Percentiles rank a stretch among this genome's conserved stretches.
These are phyloP conservation scores for Ophiostoma populinum DNA, from an alignment of 2,329 filamentous ascomycete species.

Conservation along the genomic window DNA sequence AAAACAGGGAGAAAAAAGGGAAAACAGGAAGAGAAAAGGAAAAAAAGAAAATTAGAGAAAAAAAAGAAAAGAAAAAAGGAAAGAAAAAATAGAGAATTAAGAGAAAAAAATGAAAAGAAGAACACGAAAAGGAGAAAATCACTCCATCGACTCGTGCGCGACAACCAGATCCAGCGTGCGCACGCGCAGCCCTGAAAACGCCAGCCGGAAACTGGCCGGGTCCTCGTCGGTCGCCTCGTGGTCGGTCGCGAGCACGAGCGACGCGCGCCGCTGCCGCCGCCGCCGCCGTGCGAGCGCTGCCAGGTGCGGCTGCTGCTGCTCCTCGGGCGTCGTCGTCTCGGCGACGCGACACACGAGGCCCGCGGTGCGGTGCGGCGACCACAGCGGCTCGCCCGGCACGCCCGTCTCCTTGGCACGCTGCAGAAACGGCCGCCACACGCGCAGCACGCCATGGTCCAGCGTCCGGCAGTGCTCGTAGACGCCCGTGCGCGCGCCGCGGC, in stretches of 20 bases:
- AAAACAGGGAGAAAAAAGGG: background rate
- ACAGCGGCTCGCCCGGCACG: too few relatives aligned
- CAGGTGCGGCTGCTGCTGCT: conserved; percentile 7
- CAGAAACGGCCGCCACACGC: conserved; percentile 61
- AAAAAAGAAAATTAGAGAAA: background rate
- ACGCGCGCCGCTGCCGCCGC: conserved; percentile 10
- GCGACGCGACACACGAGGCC: too few relatives aligned
- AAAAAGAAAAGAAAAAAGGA: background rate
- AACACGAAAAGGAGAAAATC: too few relatives aligned
- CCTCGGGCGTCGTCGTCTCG: too few relatives aligned
- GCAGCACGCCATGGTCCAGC: conserved; percentile 49
- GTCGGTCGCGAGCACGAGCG: conserved; percentile 44
- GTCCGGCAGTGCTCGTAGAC: conserved; percentile 44
- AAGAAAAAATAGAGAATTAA: too few relatives aligned
- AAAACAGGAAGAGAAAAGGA: background rate
- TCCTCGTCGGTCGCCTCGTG: conserved; percentile 39
- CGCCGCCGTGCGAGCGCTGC: conserved; percentile 5
- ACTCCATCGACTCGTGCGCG: too few relatives aligned
- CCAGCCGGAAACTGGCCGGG: too few relatives aligned
- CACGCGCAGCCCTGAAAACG: too few relatives aligned
- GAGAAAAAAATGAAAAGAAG: background rate
- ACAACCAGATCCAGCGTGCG: too few relatives aligned
- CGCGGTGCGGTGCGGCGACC: too few relatives aligned
- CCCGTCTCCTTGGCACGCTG: conserved; percentile 13
- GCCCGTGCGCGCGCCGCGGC: conserved; percentile 40